Evolutionary conservation across 139 green algal genomes (phyloP).

Genomic region (Tetradesmus lagerheimii): DNA sequence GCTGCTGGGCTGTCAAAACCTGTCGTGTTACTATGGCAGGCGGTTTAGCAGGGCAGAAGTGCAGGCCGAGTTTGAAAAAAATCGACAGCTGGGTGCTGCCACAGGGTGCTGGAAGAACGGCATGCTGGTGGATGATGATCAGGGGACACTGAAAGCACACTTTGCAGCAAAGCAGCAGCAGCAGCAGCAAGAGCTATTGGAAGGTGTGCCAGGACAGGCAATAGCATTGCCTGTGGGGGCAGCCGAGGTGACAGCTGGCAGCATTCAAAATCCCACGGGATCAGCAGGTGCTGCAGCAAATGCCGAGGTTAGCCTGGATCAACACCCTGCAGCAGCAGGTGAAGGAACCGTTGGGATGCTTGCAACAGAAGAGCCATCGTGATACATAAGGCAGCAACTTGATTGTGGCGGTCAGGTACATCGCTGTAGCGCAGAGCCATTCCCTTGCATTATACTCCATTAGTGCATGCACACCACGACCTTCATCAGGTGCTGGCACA

Average conservation of each 20-base stretch:
- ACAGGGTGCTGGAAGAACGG: slow-evolving; percentile 87
- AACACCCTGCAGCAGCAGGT: no score
- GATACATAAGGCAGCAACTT: no score
- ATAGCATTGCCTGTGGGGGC: neutral
- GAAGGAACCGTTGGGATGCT: no score
- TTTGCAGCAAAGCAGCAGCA: slow-evolving; percentile 33
- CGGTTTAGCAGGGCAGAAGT: slow-evolving; percentile 52
- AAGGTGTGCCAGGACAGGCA: neutral
- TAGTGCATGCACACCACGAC: no score
- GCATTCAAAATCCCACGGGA: no score
- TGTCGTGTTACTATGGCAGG: slow-evolving; percentile 65
- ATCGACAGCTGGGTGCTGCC: slow-evolving; percentile 72
- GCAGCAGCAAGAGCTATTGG: neutral
- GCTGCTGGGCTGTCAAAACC: slow-evolving; percentile 81
- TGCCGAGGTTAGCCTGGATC: no score
- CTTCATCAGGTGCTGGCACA: no score
- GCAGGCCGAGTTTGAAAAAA: slow-evolving; percentile 70
- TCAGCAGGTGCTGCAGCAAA: neutral
- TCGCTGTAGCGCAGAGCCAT: no score
- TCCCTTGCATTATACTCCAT: no score
- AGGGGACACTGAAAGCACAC: slow-evolving; percentile 59
- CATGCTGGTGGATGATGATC: slow-evolving; percentile 81
- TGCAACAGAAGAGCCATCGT: no score
- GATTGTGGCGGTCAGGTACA: no score
- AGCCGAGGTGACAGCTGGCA: neutral